These are phyloP conservation scores for Pichia sorboxylosa DNA, from an alignment of 1,139 yeast species.

Conservation along the genomic window DNA sequence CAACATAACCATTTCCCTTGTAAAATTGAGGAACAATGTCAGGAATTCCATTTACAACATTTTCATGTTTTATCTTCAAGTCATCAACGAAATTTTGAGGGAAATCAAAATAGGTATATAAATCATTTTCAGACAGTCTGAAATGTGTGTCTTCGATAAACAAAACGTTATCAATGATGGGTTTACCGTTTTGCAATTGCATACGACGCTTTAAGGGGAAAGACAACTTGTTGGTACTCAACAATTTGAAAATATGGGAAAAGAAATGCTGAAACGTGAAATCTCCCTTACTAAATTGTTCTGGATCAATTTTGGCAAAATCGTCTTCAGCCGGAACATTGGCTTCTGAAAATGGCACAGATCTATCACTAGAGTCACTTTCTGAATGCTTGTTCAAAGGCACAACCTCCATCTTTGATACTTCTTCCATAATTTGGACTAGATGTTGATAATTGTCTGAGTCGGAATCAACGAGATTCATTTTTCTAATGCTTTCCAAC, in stretches of 20 bases:
- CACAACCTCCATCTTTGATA: not conserved
- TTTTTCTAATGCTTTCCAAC: not conserved
- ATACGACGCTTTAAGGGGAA: slow-evolving; percentile 16
- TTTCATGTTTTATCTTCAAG: slow-evolving; percentile 17
- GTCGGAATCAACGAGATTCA: not conserved
- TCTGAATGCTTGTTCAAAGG: not conserved
- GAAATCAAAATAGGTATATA: slow-evolving; percentile 16
- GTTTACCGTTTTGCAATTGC: slow-evolving; percentile 15
- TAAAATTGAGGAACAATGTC: slow-evolving; percentile 25
- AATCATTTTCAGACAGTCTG: slow-evolving; percentile 15
- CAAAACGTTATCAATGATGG: slow-evolving; percentile 16
- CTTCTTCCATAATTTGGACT: not conserved
- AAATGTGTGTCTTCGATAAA: slow-evolving; percentile 14
- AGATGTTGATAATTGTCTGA: not conserved
- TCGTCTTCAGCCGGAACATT: slow-evolving; percentile 20
- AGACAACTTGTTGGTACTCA: slow-evolving; percentile 14
- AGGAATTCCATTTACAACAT: slow-evolving; percentile 18
- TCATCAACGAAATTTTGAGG: slow-evolving; percentile 19
- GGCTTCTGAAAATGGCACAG: slow-evolving; percentile 17
- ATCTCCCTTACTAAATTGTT: slow-evolving; percentile 14
- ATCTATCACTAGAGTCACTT: slow-evolving; percentile 14
- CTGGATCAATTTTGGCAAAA: slow-evolving; percentile 9
- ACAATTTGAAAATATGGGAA: slow-evolving; percentile 14
- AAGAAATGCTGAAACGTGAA: slow-evolving; percentile 16
- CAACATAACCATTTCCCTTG: slow-evolving; percentile 65